Percentiles rank a stretch among this genome's conserved stretches.
Evolutionary conservation across 148 eudicot genomes (phyloP).

Genomic region (Cornus kousa): DNA sequence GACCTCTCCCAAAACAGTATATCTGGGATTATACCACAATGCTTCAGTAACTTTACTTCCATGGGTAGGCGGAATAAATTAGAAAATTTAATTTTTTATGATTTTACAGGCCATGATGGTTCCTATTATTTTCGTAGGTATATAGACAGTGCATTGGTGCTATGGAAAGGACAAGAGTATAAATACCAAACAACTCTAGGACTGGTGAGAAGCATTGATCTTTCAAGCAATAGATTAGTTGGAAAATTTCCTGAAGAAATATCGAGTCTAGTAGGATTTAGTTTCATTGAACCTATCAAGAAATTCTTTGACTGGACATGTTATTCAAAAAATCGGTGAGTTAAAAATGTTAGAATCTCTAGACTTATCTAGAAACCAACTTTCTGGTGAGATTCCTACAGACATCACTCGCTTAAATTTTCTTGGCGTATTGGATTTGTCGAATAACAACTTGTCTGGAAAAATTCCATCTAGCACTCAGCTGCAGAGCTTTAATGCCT

Average conservation of each 20-base stretch:
- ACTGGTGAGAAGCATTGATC: conserved; percentile 31
- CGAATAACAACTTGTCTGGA: conserved; percentile 31
- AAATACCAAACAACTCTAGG: conserved; percentile 16
- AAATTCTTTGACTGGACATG: conserved; percentile 29
- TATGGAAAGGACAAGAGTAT: conserved; percentile 20
- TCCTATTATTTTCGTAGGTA: too few species aligned
- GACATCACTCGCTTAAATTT: conserved; percentile 20
- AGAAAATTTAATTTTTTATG: too few species aligned
- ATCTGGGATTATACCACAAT: conserved; percentile 23
- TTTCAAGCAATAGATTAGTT: conserved; percentile 26
- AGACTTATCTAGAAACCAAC: conserved; percentile 30
- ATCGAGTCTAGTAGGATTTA: conserved; percentile 16
- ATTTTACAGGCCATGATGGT: too few species aligned
- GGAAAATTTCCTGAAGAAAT: conserved; percentile 33
- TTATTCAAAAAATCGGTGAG: conserved; percentile 27
- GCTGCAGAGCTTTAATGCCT: conserved; percentile 26
- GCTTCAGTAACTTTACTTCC: conserved; percentile 12
- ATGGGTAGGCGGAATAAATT: not conserved
- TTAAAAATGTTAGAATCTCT: conserved; percentile 26
- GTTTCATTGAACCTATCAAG: conserved; percentile 35
- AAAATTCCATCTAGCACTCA: conserved; percentile 38
- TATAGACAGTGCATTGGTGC: conserved; percentile 12
- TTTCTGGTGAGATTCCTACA: conserved; percentile 32
- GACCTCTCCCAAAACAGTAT: conserved; percentile 25
- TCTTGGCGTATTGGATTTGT: conserved; percentile 30